phyloP scores from a whole-genome alignment of 345 rosid species.

The Hypericum androsaemum region DNA sequence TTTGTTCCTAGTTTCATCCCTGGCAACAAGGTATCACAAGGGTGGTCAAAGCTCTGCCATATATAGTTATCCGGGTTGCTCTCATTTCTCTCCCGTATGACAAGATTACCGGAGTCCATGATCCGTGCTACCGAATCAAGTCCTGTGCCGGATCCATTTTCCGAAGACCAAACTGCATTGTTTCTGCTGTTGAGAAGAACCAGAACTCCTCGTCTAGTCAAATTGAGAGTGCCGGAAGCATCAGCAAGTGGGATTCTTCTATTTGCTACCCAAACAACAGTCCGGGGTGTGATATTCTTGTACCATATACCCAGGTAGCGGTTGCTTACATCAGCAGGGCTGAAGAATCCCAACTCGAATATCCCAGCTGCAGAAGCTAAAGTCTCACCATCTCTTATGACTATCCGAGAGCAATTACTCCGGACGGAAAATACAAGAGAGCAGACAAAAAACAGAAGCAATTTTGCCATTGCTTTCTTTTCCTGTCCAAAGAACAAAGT shows the following conservation, averaged over 20 bases:
- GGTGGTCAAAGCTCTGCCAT: too few species aligned
- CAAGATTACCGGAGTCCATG: constrained; percentile 15
- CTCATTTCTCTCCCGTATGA: constrained; percentile 2
- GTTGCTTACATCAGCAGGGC: constrained; percentile 5
- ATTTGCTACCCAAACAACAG: too few species aligned
- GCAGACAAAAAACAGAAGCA: too few species aligned
- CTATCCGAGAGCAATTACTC: too few species aligned
- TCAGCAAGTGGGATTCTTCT: constrained; percentile 9
- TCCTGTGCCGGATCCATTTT: background rate
- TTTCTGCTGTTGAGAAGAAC: constrained; percentile 12
- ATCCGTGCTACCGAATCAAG: constrained; percentile 3
- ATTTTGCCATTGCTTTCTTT: too few species aligned
- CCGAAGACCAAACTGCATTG: constrained; percentile 5
- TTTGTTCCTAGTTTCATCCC: too few species aligned
- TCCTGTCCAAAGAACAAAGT: too few species aligned
- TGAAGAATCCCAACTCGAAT: constrained; percentile 14
- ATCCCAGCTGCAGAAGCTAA: constrained; percentile 10
- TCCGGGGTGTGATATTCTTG: constrained; percentile 6
- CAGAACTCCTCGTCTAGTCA: too few species aligned
- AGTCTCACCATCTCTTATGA: constrained; percentile 5
- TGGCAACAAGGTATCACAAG: too few species aligned
- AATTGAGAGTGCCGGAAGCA: constrained; percentile 17
- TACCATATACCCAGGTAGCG: constrained; percentile 30
- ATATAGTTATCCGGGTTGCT: too few species aligned
- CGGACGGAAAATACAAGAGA: too few species aligned